These are phyloP conservation scores for Nakazawaea ernobii DNA, from an alignment of 805 yeast species.

Conservation along the genomic window DNA sequence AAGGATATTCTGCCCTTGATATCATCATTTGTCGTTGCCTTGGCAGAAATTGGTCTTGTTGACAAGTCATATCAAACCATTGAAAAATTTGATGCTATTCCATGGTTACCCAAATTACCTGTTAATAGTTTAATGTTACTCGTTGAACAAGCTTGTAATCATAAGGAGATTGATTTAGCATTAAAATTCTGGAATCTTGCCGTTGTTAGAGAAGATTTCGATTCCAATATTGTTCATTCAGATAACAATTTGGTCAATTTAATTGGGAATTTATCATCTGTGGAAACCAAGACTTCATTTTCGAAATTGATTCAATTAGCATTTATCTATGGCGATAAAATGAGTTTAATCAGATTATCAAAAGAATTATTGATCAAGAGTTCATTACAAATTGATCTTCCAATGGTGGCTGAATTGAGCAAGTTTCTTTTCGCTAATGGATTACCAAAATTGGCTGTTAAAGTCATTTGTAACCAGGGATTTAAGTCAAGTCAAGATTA, in stretches of 20 bases:
- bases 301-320: slow-evolving; percentile 18
- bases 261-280: slow-evolving; percentile 5
- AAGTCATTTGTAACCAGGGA: slow-evolving; percentile 26
- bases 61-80: slow-evolving; percentile 19
- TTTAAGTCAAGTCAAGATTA: slow-evolving; percentile 17
- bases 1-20: slow-evolving; percentile 15
- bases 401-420: slow-evolving; percentile 18
- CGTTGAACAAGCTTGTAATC: slow-evolving; percentile 19
- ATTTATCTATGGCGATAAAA: slow-evolving; percentile 18
- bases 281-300: slow-evolving; percentile 14
- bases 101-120: slow-evolving; percentile 29
- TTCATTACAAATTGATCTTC: slow-evolving; percentile 19
- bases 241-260: slow-evolving; percentile 8
- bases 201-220: slow-evolving; percentile 27
- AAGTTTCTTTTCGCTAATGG: slow-evolving; percentile 13
- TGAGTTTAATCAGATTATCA: slow-evolving; percentile 20
- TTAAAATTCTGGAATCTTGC: slow-evolving; percentile 25
- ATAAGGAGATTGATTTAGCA: slow-evolving; percentile 18
- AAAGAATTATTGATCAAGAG: slow-evolving; percentile 25
- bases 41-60: slow-evolving; percentile 19
- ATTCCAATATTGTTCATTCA: slow-evolving; percentile 10
- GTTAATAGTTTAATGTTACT: slow-evolving; percentile 21
- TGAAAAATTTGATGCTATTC: slow-evolving; percentile 21
- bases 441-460: slow-evolving; percentile 18
- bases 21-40: slow-evolving; percentile 22